Evolutionary conservation across 2,329 filamentous ascomycete species (phyloP).

Genomic region (Aureobasidium lini): DNA sequence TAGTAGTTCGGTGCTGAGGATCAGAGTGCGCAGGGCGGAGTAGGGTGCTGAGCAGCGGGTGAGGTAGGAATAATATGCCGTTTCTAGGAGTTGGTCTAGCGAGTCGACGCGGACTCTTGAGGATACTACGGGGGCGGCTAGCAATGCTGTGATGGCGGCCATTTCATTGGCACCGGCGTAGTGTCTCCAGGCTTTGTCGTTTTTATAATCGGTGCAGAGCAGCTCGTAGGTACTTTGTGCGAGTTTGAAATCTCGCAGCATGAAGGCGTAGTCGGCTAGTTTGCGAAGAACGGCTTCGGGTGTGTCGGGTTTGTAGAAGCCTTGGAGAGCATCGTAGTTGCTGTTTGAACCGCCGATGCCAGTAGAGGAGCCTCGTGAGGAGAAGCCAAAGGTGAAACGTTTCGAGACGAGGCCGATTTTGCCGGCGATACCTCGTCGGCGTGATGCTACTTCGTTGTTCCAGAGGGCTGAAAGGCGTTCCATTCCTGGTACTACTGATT

Average conservation of each 20-base stretch:
- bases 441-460: constrained; percentile 95
- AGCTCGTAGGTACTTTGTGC: constrained; percentile 89
- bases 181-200: constrained; percentile 95
- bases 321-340: constrained; percentile 71
- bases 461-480: constrained; percentile 82
- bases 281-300: constrained; percentile 90
- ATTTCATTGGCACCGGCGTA: constrained; percentile 94
- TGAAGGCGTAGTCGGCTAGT: constrained; percentile 89
- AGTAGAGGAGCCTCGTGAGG: constrained; percentile 53
- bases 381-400: constrained; percentile 74
- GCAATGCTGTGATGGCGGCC: constrained; percentile 75
- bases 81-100: constrained; percentile 80
- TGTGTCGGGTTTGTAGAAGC: constrained; percentile 76
- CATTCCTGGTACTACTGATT: constrained; percentile 94
- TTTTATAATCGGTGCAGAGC: constrained; percentile 77
- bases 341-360: constrained; percentile 45
- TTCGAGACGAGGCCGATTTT: constrained; percentile 93
- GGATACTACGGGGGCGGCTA: constrained; percentile 60
- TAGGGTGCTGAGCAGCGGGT: constrained; percentile 75
- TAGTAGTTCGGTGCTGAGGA: constrained; percentile 73
- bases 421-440: constrained; percentile 78
- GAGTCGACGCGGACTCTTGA: constrained; percentile 73
- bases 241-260: constrained; percentile 93
- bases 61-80: constrained; percentile 85
- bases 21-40: constrained; percentile 69